Conservation (phyloP, 371 early-diverging fungal genomes). For the Lichtheimia hyalospora region DNA sequence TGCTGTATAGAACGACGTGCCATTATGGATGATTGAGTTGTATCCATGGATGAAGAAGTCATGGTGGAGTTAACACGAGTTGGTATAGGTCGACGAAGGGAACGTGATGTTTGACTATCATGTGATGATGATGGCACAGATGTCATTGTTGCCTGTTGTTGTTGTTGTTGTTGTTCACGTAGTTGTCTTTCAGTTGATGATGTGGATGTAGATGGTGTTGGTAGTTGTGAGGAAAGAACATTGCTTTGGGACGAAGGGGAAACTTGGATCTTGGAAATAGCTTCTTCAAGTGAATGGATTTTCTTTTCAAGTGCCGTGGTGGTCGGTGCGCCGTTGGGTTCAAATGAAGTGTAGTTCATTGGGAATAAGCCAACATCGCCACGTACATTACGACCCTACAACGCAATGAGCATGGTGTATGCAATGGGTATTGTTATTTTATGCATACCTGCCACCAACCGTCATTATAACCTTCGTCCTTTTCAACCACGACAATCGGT, state of each 20-base stretch:
- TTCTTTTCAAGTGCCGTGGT: slow-evolving; percentile 6
- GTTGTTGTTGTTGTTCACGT: too few relatives aligned
- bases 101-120: too few relatives aligned
- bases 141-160: too few relatives aligned
- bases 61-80: slow-evolving; percentile 5
- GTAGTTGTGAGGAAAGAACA: slow-evolving; percentile 2
- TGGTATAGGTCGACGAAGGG: too few relatives aligned
- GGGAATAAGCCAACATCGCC: slow-evolving; percentile 71
- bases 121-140: too few relatives aligned
- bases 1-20: not conserved
- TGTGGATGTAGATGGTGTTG: slow-evolving; percentile 9
- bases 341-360: slow-evolving; percentile 48
- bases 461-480: slow-evolving; percentile 77
- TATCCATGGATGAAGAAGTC: slow-evolving; percentile 9
- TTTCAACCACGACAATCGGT: slow-evolving; percentile 71
- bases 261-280: slow-evolving; percentile 7
- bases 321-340: not conserved
- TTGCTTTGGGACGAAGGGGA: not conserved
- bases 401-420: not conserved
- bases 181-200: slow-evolving; percentile 3
- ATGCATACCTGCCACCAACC: slow-evolving; percentile 83
- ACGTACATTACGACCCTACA: slow-evolving; percentile 41
- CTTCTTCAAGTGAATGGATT: slow-evolving; percentile 8
- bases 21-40: slow-evolving; percentile 5
- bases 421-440: not conserved